Evolutionary conservation across 768 basidiomycete genomes (phyloP).

Genomic region (Naematelia encephala): DNA sequence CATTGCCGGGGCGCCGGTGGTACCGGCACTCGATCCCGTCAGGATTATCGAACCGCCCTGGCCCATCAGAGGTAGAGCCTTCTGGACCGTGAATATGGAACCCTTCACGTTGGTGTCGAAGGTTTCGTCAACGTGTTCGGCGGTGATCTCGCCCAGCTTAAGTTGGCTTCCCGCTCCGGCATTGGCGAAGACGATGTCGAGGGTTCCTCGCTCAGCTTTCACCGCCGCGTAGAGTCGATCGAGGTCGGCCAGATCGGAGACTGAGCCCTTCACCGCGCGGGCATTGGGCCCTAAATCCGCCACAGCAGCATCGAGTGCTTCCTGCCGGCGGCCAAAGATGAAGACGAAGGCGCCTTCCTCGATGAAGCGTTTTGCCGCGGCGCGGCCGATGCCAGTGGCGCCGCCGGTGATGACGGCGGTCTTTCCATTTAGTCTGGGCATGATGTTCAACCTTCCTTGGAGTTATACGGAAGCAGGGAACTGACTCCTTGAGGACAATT

Average conservation of each 20-base stretch:
- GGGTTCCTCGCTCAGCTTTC: background rate
- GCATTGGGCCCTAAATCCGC: constrained; percentile 10
- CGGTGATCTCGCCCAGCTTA: constrained; percentile 11
- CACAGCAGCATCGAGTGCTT: constrained; percentile 11
- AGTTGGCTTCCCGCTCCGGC: constrained; percentile 17
- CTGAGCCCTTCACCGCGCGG: constrained; percentile 12
- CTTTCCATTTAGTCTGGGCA: constrained; percentile 7
- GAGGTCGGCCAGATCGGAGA: constrained; percentile 13
- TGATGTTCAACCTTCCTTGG: background rate
- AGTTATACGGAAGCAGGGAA: background rate
- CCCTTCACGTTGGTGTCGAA: constrained; percentile 25
- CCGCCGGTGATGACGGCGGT: constrained; percentile 12
- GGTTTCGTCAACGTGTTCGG: constrained; percentile 17
- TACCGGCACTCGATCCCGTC: constrained; percentile 8
- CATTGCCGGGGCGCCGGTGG: constrained; percentile 10
- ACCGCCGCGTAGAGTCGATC: constrained; percentile 14
- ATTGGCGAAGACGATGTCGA: constrained; percentile 18
- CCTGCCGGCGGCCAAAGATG: constrained; percentile 19
- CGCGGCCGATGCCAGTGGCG: constrained; percentile 25
- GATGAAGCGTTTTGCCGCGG: constrained; percentile 26
- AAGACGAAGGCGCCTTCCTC: constrained; percentile 26
- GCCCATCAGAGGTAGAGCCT: constrained; percentile 12
- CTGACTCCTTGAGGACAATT: background rate
- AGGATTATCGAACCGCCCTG: constrained; percentile 17
- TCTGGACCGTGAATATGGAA: constrained; percentile 12